phyloP scores from a whole-genome alignment of 345 rosid species.

The Bruguiera parviflora region DNA sequence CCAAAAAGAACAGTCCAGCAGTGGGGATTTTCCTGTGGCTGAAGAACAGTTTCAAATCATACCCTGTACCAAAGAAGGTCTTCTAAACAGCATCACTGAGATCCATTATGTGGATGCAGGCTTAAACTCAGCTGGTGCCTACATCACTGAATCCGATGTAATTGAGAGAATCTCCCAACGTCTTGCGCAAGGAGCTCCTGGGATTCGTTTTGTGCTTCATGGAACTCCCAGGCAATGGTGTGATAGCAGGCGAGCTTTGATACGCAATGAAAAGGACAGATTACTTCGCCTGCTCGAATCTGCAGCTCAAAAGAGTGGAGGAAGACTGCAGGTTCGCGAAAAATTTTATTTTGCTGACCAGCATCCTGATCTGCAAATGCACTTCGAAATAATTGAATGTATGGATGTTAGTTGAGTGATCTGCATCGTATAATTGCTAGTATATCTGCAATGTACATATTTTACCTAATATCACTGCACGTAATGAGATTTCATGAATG shows the following conservation, averaged over 20 bases:
- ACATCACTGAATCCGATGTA: constrained; percentile 52
- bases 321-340: constrained; percentile 53
- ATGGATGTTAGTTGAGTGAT: constrained; percentile 50
- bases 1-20: constrained; percentile 11
- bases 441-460: not conserved
- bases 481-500: too few relatives aligned
- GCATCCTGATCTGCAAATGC: constrained; percentile 68
- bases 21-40: constrained; percentile 13
- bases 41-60: constrained; percentile 37
- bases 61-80: constrained; percentile 45
- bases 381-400: constrained; percentile 67
- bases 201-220: constrained; percentile 52
- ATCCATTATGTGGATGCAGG: constrained; percentile 86
- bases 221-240: constrained; percentile 98
- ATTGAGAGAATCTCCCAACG: constrained; percentile 45
- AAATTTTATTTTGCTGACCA: constrained; percentile 60
- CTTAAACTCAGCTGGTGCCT: constrained; percentile 67
- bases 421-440: too few relatives aligned
- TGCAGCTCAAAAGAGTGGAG: constrained; percentile 37
- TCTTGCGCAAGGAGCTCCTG: constrained; percentile 23
- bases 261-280: constrained; percentile 55
- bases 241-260: constrained; percentile 55
- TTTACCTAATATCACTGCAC: not conserved
- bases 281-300: constrained; percentile 46
- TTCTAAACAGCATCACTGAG: constrained; percentile 56